phyloP scores from a whole-genome alignment of 78 protist genomes.

The Dictyostelium brefeldianum region DNA sequence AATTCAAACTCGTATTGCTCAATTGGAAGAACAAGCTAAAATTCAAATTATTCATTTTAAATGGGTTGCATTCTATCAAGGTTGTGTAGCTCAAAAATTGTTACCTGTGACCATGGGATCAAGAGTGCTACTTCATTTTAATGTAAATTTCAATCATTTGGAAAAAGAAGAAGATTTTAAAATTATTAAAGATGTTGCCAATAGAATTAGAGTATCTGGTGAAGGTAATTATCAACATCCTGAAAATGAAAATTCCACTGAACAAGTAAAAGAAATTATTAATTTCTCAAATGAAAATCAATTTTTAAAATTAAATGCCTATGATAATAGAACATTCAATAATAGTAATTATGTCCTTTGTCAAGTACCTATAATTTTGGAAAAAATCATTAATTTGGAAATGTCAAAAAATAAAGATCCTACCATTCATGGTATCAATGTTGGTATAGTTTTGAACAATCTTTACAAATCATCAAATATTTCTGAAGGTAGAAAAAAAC shows the following conservation, averaged over 20 bases:
- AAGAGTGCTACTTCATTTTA: background rate
- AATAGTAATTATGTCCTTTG: background rate
- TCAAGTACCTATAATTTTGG: background rate
- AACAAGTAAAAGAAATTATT: background rate
- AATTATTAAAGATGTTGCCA: background rate
- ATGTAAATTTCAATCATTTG: background rate
- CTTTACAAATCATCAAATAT: constrained; percentile 3
- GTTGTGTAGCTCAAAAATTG: background rate
- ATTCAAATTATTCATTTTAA: background rate
- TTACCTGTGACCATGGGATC: background rate
- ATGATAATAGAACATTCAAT: background rate
- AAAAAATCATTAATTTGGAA: background rate
- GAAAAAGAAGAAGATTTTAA: background rate
- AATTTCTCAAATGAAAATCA: constrained; percentile 9
- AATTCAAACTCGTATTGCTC: background rate
- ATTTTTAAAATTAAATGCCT: background rate
- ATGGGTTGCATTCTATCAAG: background rate
- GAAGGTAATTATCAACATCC: background rate
- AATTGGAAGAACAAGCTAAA: background rate
- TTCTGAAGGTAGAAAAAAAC: background rate
- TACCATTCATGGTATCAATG: background rate
- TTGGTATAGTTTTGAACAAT: background rate
- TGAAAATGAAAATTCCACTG: background rate
- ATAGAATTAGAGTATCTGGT: constrained; percentile 3
- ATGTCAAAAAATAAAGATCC: background rate